Conservation (phyloP, 768 basidiomycete genomes). For the Agaricus bisporus region DNA sequence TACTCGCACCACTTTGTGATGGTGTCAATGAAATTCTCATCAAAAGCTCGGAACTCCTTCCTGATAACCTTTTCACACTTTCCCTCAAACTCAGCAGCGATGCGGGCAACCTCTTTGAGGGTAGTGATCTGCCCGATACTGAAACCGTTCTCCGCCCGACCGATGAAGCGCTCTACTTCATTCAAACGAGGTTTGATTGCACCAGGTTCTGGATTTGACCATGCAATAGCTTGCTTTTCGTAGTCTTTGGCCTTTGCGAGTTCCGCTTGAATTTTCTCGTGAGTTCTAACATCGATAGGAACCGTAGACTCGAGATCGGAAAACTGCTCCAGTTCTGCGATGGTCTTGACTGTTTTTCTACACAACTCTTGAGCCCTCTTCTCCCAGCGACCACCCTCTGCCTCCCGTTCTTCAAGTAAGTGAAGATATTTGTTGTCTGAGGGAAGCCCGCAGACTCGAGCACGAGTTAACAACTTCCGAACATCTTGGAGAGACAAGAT, state of each 20-base stretch:
- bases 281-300: conserved; percentile 63
- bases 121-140: conserved; percentile 60
- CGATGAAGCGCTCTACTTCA: conserved; percentile 65
- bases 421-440: conserved; percentile 59
- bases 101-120: conserved; percentile 64
- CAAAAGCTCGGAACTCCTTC: conserved; percentile 48
- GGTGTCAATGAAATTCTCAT: conserved; percentile 64
- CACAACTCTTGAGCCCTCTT: conserved; percentile 59
- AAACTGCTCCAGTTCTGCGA: conserved; percentile 73
- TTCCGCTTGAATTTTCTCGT: conserved; percentile 58
- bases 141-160: conserved; percentile 73
- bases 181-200: conserved; percentile 54
- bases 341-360: conserved; percentile 63
- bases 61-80: conserved; percentile 71
- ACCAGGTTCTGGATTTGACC: conserved; percentile 55
- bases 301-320: conserved; percentile 57
- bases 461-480: conserved; percentile 63
- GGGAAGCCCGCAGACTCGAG: conserved; percentile 59
- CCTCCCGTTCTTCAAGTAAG: conserved; percentile 57
- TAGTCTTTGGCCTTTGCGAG: conserved; percentile 70
- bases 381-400: conserved; percentile 75
- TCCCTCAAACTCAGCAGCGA: conserved; percentile 72
- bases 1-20: conserved; percentile 73
- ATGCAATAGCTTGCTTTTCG: conserved; percentile 70
- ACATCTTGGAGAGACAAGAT: conserved; percentile 72